Conservation (phyloP, 768 basidiomycete genomes). For the Obba rivulosa region DNA sequence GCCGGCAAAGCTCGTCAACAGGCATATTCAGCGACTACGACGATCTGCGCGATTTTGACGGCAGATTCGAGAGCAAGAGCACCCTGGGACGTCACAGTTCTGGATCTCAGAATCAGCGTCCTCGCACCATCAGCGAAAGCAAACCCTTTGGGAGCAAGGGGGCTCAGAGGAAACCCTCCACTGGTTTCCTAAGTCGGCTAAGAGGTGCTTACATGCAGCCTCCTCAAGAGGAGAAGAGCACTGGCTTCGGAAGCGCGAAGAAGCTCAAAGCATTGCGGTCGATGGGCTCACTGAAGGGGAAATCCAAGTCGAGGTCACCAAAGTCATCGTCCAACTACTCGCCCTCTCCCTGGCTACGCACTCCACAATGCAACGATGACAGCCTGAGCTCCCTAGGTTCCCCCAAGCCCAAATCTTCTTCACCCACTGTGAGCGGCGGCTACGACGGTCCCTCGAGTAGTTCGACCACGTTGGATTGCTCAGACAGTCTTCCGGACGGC, state of each 20-base stretch:
- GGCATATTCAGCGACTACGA: slow-evolving; percentile 83
- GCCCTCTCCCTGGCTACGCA: slow-evolving; percentile 17
- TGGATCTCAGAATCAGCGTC: slow-evolving; percentile 14
- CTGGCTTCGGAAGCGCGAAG: slow-evolving; percentile 34
- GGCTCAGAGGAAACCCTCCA: slow-evolving; percentile 54
- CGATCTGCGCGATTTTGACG: slow-evolving; percentile 82
- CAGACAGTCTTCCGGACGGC: no score
- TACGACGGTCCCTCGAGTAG: no score
- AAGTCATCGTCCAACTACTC: slow-evolving; percentile 27
- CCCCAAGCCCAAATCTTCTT: no score
- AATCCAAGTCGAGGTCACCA: slow-evolving; percentile 21
- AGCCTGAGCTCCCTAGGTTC: no score
- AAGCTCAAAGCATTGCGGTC: slow-evolving; percentile 72
- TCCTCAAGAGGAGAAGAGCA: slow-evolving; percentile 34
- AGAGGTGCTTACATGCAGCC: slow-evolving; percentile 44
- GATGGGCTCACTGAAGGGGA: slow-evolving; percentile 74
- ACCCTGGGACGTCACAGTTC: slow-evolving; percentile 50
- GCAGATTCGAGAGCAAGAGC: slow-evolving; percentile 77
- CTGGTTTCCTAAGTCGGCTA: slow-evolving; percentile 60
- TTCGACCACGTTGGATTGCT: no score
- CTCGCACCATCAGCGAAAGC: slow-evolving; percentile 29
- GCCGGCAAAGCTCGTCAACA: slow-evolving; percentile 69
- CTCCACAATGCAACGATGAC: no score
- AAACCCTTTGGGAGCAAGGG: slow-evolving; percentile 21
- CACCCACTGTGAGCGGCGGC: no score